A percentile compares a stretch with the other conserved stretches of the same genome.
phyloP scores from a whole-genome alignment of 495 filamentous ascomycete genomes.

The Cryomyces antarcticus region DNA sequence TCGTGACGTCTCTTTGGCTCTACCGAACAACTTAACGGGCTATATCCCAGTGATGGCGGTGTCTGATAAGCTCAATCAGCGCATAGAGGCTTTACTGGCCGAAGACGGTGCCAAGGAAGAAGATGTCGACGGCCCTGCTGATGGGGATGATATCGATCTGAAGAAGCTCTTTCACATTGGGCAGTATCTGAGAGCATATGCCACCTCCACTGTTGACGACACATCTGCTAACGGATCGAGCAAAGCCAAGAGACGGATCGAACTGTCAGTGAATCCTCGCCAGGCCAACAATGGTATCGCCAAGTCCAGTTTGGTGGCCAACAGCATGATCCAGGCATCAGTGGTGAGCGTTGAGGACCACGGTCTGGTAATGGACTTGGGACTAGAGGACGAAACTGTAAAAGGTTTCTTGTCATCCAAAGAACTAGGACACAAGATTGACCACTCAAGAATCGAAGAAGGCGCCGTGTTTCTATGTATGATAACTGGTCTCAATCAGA shows the following conservation, averaged over 20 bases:
- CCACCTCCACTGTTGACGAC: constrained; percentile 48
- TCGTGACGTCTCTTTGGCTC: constrained; percentile 54
- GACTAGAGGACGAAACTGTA: constrained; percentile 41
- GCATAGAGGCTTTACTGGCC: constrained; percentile 41
- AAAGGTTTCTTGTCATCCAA: constrained; percentile 80
- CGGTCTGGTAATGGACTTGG: constrained; percentile 82
- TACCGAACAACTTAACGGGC: constrained; percentile 83
- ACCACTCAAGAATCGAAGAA: constrained; percentile 44
- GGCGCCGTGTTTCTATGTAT: constrained; percentile 72
- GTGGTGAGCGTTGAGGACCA: constrained; percentile 86
- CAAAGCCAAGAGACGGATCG: constrained; percentile 62
- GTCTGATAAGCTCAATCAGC: constrained; percentile 49
- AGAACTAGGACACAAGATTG: constrained; percentile 42
- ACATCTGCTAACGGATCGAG: constrained; percentile 21
- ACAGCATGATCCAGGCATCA: constrained; percentile 66
- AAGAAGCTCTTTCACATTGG: constrained; percentile 57
- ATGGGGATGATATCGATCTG: constrained; percentile 42
- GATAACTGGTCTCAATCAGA: constrained; percentile 51
- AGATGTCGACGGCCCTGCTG: constrained; percentile 30
- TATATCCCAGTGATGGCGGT: constrained; percentile 81
- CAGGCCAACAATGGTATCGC: constrained; percentile 54
- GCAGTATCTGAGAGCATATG: constrained; percentile 74
- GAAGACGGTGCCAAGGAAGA: constrained; percentile 31
- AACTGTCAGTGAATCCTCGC: constrained; percentile 59
- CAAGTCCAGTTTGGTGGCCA: constrained; percentile 44